A percentile compares a stretch with the other conserved stretches of the same genome.
These are phyloP conservation scores for Lagenaria siceraria DNA, from an alignment of 306 rosid species.

Conservation along the genomic window DNA sequence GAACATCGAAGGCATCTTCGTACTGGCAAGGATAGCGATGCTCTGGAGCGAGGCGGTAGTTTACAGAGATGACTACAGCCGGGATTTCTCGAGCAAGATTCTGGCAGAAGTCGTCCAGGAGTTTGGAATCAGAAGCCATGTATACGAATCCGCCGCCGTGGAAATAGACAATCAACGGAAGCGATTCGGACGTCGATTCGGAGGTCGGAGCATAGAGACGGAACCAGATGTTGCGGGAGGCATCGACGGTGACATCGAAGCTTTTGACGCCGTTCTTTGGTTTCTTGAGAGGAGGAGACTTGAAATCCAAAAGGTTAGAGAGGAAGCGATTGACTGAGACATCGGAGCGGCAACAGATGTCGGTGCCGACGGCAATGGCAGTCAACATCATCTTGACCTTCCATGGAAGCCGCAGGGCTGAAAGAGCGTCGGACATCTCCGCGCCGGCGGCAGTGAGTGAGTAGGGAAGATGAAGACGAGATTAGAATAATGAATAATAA, in stretches of 20 bases:
- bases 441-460: neutral
- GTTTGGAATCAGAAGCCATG: neutral
- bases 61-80: neutral
- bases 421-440: neutral
- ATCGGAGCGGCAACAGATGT: slow-evolving; percentile 1
- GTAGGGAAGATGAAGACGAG: neutral
- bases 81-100: neutral
- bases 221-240: neutral
- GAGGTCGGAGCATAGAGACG: neutral
- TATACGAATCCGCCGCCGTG: neutral
- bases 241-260: neutral
- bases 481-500: too few species aligned
- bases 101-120: neutral
- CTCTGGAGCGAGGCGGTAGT: neutral
- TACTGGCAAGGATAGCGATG: neutral
- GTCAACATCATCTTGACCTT: neutral
- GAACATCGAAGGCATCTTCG: neutral
- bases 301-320: neutral
- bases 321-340: neutral
- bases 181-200: neutral
- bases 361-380: slow-evolving; percentile 15
- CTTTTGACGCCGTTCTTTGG: neutral
- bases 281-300: neutral
- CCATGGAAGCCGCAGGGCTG: neutral
- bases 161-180: neutral